These are phyloP conservation scores for Cyberlindnera suaveolens DNA, from an alignment of 805 yeast genomes.

Conservation along the genomic window DNA sequence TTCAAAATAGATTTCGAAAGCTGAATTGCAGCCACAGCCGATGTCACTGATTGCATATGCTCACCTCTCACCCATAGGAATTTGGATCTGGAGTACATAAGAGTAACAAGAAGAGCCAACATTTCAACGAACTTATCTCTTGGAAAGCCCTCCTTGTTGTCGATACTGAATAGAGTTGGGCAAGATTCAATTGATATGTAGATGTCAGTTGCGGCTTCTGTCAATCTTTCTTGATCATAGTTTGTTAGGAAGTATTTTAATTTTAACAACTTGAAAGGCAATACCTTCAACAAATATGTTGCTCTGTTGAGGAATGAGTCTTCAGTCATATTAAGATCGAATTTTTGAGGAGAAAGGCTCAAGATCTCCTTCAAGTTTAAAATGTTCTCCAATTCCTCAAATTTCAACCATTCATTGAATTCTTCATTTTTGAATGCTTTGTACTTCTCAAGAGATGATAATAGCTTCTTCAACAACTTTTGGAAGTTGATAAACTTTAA, in stretches of 20 bases:
- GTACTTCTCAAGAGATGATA: constrained; percentile 12
- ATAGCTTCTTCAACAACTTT: constrained; percentile 8
- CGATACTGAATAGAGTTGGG: constrained; percentile 5
- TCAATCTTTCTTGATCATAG: constrained; percentile 10
- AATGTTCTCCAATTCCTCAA: constrained; percentile 9
- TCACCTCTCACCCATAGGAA: constrained; percentile 13
- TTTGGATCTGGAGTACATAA: constrained; percentile 16
- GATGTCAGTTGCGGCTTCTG: constrained; percentile 5
- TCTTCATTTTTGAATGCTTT: not conserved
- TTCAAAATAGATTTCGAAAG: constrained; percentile 47
- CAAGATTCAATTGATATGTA: not conserved
- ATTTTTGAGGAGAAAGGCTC: constrained; percentile 1
- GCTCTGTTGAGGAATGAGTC: constrained; percentile 1
- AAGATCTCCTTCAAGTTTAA: constrained; percentile 7
- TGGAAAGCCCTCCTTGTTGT: constrained; percentile 8
- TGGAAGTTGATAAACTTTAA: constrained; percentile 17
- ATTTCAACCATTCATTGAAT: constrained; percentile 14
- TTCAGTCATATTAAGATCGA: constrained; percentile 1
- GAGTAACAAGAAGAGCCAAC: constrained; percentile 7
- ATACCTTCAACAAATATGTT: constrained; percentile 2
- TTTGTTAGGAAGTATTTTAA: constrained; percentile 10
- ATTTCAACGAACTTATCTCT: constrained; percentile 9
- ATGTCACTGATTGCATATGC: constrained; percentile 25
- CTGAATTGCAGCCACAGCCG: constrained; percentile 44
- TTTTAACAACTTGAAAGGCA: constrained; percentile 11